Evolutionary conservation across 768 basidiomycete genomes (phyloP).

Genomic region (Mycena rebaudengoi): DNA sequence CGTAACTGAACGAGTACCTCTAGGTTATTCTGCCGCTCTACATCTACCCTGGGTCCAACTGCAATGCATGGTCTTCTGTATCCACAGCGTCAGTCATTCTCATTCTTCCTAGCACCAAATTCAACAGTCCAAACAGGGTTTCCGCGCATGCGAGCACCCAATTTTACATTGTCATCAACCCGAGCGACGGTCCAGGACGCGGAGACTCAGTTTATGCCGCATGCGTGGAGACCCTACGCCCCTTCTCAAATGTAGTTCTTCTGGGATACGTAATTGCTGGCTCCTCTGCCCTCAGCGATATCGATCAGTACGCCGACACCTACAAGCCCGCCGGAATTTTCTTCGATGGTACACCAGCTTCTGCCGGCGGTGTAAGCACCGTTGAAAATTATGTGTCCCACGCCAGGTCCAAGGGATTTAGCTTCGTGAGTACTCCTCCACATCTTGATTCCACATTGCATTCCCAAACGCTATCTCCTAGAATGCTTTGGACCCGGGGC

Average conservation of each 20-base stretch:
- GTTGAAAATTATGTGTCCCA: conserved; percentile 26
- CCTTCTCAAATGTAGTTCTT: conserved; percentile 27
- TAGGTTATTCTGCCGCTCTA: conserved; percentile 11
- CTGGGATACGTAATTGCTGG: conserved; percentile 35
- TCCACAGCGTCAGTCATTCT: background rate
- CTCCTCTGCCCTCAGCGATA: conserved; percentile 25
- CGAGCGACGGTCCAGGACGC: conserved; percentile 12
- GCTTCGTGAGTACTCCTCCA: conserved; percentile 4
- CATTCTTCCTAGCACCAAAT: background rate
- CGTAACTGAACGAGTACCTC: too few relatives aligned
- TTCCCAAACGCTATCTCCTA: background rate
- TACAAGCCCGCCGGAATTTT: conserved; percentile 37
- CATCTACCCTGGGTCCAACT: conserved; percentile 1
- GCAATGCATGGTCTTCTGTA: conserved; percentile 11
- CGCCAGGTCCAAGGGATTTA: conserved; percentile 1
- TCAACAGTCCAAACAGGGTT: conserved; percentile 21
- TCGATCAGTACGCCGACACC: conserved; percentile 32
- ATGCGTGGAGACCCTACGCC: conserved; percentile 31
- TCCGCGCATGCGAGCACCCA: conserved; percentile 27
- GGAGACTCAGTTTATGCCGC: conserved; percentile 26
- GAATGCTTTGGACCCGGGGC: conserved; percentile 1
- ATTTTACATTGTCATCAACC: conserved; percentile 39
- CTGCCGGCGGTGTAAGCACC: background rate
- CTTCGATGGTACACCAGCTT: conserved; percentile 35
- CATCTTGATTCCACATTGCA: background rate